Conservation (phyloP, 1,139 yeast genomes). For the Sugiyamaella xylanicola region DNA sequence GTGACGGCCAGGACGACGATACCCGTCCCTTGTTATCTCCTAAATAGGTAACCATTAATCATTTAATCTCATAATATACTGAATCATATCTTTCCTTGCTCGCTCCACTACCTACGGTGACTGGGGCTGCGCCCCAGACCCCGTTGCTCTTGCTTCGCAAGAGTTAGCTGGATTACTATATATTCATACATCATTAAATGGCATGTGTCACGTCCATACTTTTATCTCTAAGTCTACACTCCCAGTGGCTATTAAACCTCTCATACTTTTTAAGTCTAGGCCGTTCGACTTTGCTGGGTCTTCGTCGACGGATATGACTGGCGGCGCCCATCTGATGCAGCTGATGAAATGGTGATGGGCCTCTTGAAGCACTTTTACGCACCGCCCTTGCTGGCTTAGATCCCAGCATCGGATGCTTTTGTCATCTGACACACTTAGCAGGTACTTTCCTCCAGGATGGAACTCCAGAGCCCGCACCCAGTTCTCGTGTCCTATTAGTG, state of each 20-base stretch:
- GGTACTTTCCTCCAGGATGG: conserved; percentile 74
- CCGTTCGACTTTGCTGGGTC: conserved; percentile 15
- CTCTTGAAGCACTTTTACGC: conserved; percentile 52
- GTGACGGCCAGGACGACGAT: conserved; percentile 14
- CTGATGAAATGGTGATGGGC: conserved; percentile 79
- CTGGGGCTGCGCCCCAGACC: background rate
- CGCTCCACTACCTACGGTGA: background rate
- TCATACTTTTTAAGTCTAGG: conserved; percentile 28
- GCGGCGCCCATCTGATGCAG: conserved; percentile 61
- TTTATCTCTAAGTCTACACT: conserved; percentile 81
- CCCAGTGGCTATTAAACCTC: conserved; percentile 68
- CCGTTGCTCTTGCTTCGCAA: background rate
- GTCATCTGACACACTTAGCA: conserved; percentile 81
- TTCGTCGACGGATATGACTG: conserved; percentile 28
- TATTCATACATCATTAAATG: conserved; percentile 2
- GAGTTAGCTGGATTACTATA: background rate
- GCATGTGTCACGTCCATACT: conserved; percentile 58
- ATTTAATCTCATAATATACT: conserved; percentile 2
- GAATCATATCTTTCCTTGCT: background rate
- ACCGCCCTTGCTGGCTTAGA: conserved; percentile 54
- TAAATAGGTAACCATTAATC: background rate
- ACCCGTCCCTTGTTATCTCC: conserved; percentile 19
- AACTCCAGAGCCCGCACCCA: conserved; percentile 77
- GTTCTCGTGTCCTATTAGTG: conserved; percentile 73
- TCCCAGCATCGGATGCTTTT: conserved; percentile 81